Percentiles rank a stretch among this genome's conserved stretches.
Evolutionary conservation across 2,329 filamentous ascomycete species (phyloP).

Genomic region (Fusarium circinatum): DNA sequence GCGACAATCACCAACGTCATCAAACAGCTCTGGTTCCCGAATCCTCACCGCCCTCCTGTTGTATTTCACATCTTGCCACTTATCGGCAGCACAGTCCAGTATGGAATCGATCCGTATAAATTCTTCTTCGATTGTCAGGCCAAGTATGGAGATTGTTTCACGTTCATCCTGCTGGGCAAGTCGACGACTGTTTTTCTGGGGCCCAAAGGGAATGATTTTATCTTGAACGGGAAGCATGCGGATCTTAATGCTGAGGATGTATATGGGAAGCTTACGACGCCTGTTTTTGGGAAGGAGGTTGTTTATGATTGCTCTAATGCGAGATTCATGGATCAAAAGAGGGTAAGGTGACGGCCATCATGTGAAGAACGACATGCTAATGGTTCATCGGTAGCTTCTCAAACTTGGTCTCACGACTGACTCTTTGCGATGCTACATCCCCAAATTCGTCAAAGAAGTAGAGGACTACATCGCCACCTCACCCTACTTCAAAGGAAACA

Average conservation of each 20-base stretch:
- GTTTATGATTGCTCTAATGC: constrained; percentile 91
- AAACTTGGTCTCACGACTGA: constrained; percentile 80
- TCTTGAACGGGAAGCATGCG: constrained; percentile 87
- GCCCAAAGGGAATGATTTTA: constrained; percentile 86
- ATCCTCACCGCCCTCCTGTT: constrained; percentile 80
- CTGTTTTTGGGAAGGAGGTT: constrained; percentile 82
- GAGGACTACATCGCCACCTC: constrained; percentile 75
- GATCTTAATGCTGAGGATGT: constrained; percentile 92
- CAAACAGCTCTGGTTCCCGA: constrained; percentile 81
- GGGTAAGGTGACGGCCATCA: constrained; percentile 62
- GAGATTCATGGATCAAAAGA: constrained; percentile 95
- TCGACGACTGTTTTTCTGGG: constrained; percentile 88
- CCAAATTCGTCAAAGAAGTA: constrained; percentile 79
- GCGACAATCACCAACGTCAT: constrained; percentile 81
- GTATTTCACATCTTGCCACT: constrained; percentile 85
- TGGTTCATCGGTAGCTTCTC: constrained; percentile 67
- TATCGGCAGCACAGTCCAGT: constrained; percentile 89
- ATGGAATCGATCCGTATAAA: constrained; percentile 90
- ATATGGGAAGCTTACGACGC: constrained; percentile 78
- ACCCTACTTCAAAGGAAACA: constrained; percentile 71
- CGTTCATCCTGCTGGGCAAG: constrained; percentile 85
- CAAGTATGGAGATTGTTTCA: constrained; percentile 91
- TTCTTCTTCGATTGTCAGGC: constrained; percentile 81
- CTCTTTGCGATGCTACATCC: constrained; percentile 77
- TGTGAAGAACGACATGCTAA: background rate